These are phyloP conservation scores for Trichoderma koningiopsis DNA, from an alignment of 2,329 filamentous ascomycete genomes.

Conservation along the genomic window DNA sequence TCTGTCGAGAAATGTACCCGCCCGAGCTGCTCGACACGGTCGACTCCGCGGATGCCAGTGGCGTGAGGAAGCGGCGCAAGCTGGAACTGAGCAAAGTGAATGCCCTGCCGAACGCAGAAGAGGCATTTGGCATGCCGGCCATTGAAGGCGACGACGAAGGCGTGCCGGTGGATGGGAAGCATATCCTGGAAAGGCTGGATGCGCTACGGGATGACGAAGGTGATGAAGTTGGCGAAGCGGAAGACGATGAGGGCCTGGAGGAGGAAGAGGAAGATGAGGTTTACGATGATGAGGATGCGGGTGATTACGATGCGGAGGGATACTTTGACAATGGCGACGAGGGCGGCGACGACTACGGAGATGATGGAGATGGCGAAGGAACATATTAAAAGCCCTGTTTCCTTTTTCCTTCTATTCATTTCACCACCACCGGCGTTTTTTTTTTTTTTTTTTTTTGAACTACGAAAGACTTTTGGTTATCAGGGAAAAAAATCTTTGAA, in stretches of 20 bases:
- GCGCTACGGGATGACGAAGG: slow-evolving; percentile 53
- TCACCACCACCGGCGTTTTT: background rate
- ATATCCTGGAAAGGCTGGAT: slow-evolving; percentile 49
- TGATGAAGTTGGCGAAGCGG: slow-evolving; percentile 51
- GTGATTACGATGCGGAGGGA: slow-evolving; percentile 62
- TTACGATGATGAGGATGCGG: slow-evolving; percentile 61
- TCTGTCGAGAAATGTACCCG: slow-evolving; percentile 58
- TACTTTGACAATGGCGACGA: slow-evolving; percentile 63
- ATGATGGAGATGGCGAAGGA: slow-evolving; percentile 53
- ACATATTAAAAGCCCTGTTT: slow-evolving; percentile 37
- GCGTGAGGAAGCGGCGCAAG: slow-evolving; percentile 46
- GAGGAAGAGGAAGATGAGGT: slow-evolving; percentile 53
- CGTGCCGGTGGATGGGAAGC: slow-evolving; percentile 39
- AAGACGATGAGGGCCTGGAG: slow-evolving; percentile 52
- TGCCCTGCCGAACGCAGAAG: slow-evolving; percentile 53
- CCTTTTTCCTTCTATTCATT: background rate
- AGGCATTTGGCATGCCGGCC: slow-evolving; percentile 48
- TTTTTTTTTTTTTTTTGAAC: background rate
- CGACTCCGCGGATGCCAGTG: slow-evolving; percentile 43
- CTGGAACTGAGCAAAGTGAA: slow-evolving; percentile 52
- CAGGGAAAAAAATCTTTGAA: background rate
- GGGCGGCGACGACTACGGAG: slow-evolving; percentile 54
- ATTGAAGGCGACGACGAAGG: slow-evolving; percentile 37
- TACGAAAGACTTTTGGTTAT: background rate
- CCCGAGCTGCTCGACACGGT: slow-evolving; percentile 58